Evolutionary conservation across 768 basidiomycete genomes (phyloP).

Genomic region (Fomitopsis pulvina): DNA sequence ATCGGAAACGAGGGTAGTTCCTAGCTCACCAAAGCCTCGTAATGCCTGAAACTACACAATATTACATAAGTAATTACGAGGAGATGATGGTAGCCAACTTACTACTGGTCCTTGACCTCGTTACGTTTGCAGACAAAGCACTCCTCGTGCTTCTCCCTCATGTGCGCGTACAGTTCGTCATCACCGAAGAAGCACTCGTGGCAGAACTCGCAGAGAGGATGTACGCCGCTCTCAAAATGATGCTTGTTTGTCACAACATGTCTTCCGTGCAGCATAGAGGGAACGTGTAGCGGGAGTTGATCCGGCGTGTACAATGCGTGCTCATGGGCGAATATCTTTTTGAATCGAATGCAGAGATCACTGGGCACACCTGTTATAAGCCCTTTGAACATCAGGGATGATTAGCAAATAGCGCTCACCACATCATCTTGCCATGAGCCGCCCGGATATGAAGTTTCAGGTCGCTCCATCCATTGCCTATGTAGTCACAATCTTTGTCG

Average conservation of each 20-base stretch:
- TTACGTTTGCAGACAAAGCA: conserved; percentile 91
- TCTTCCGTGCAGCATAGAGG: conserved; percentile 48
- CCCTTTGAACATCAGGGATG: neutral
- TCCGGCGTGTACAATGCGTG: conserved; percentile 74
- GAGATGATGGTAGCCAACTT: conserved; percentile 32
- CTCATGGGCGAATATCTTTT: conserved; percentile 96
- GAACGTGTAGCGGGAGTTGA: conserved; percentile 66
- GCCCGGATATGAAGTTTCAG: conserved; percentile 79
- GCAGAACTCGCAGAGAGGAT: conserved; percentile 85
- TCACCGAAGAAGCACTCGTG: conserved; percentile 90
- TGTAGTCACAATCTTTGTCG: conserved; percentile 73
- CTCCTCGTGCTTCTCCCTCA: conserved; percentile 92
- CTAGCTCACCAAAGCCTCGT: conserved; percentile 56
- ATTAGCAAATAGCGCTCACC: conserved; percentile 39
- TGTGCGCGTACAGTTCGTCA: conserved; percentile 90
- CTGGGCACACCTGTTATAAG: conserved; percentile 30
- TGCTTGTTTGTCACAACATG: conserved; percentile 36
- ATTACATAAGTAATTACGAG: neutral
- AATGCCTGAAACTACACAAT: conserved; percentile 63
- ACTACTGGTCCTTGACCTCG: conserved; percentile 83
- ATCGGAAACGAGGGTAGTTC: neutral
- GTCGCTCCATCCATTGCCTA: conserved; percentile 84
- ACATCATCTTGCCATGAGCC: conserved; percentile 71
- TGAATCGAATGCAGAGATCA: conserved; percentile 80
- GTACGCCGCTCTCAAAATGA: conserved; percentile 61